Evolutionary conservation across 208 protist genomes (phyloP).

Genomic region (Wallacemonas collosoma): DNA sequence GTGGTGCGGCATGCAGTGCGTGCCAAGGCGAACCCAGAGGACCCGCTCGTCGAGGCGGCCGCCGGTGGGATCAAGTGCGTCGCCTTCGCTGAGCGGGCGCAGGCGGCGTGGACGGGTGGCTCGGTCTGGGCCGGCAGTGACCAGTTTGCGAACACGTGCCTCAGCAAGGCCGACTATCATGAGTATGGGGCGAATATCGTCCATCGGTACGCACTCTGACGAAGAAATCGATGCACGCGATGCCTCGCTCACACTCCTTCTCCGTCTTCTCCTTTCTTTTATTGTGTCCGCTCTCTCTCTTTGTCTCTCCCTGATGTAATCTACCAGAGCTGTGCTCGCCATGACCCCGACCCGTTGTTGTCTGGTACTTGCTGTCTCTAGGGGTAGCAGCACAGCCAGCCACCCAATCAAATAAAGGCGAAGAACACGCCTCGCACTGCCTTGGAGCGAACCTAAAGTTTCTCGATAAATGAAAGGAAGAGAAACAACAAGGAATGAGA

Average conservation of each 20-base stretch:
- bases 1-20: constrained; percentile 10
- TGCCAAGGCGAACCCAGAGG: constrained; percentile 2
- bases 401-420: too few species aligned
- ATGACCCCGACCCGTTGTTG: not conserved
- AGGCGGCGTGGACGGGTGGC: constrained; percentile 85
- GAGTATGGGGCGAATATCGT: constrained; percentile 70
- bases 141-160: constrained; percentile 69
- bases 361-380: not conserved
- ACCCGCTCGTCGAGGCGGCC: constrained; percentile 5
- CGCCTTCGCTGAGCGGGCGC: constrained; percentile 77
- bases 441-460: too few species aligned
- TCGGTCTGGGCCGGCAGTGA: constrained; percentile 77
- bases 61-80: constrained; percentile 43
- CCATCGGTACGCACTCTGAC: constrained; percentile 63
- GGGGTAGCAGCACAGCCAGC: too few species aligned
- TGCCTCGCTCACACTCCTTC: not conserved
- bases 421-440: too few species aligned
- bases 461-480: too few species aligned
- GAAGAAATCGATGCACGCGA: not conserved
- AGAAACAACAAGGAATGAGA: too few species aligned
- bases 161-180: constrained; percentile 83
- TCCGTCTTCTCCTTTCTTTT: constrained; percentile 10
- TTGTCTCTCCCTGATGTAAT: constrained; percentile 6
- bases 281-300: not conserved
- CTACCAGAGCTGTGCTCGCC: not conserved